Percentiles rank a stretch among this genome's conserved stretches.
Conservation (phyloP, 345 rosid genomes). For the Turnera subulata region DNA sequence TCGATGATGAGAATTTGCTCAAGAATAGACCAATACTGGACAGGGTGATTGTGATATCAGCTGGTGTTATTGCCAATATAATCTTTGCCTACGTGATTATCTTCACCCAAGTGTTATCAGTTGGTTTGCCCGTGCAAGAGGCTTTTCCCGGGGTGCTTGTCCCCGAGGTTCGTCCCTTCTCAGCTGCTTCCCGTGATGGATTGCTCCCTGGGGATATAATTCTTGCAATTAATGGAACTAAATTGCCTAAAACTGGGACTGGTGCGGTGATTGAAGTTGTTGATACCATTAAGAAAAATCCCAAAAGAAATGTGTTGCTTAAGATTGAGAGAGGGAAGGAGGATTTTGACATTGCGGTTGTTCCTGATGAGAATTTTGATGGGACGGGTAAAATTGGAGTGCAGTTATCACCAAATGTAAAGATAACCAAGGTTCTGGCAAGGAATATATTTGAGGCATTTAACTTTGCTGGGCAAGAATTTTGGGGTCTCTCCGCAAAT, state of each 20-base stretch:
- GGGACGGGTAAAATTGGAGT: constrained; percentile 91
- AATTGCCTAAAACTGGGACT: constrained; percentile 51
- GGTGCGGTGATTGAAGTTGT: constrained; percentile 68
- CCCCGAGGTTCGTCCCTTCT: constrained; percentile 75
- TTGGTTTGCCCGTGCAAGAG: constrained; percentile 94
- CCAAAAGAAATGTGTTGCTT: constrained; percentile 57
- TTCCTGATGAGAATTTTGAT: constrained; percentile 77
- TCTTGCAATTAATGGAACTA: constrained; percentile 53
- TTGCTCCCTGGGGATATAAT: constrained; percentile 83
- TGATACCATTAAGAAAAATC: constrained; percentile 57
- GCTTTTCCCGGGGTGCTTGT: constrained; percentile 86
- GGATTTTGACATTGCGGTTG: constrained; percentile 57
- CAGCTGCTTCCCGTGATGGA: constrained; percentile 92
- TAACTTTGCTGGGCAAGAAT: constrained; percentile 60
- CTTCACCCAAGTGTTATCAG: constrained; percentile 72
- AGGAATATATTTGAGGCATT: constrained; percentile 56
- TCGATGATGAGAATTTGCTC: constrained; percentile 72
- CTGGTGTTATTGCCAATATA: constrained; percentile 86
- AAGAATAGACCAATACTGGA: constrained; percentile 88
- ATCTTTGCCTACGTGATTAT: constrained; percentile 75
- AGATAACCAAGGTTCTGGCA: constrained; percentile 55
- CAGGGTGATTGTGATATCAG: constrained; percentile 76
- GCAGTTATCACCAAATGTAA: constrained; percentile 78
- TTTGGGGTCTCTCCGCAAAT: constrained; percentile 64
- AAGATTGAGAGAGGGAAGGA: constrained; percentile 51